These are phyloP conservation scores for Pseudohalonectria lignicola DNA, from an alignment of 2,329 filamentous ascomycete genomes.

Conservation along the genomic window DNA sequence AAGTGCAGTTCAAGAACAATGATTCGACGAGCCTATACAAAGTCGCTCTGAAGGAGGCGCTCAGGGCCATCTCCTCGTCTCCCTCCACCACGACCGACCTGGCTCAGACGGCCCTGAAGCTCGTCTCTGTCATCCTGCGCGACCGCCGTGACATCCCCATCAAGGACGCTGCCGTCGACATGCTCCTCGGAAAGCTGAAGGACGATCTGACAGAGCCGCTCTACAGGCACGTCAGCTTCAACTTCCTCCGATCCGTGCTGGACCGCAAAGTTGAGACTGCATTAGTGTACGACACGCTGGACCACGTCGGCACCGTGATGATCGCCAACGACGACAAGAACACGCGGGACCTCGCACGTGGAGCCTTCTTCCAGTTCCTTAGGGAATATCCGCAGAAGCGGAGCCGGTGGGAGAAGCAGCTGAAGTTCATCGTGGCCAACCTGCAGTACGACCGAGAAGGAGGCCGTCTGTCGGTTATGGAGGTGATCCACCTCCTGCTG, in stretches of 20 bases:
- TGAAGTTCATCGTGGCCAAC: constrained; percentile 82
- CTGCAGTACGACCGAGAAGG: constrained; percentile 82
- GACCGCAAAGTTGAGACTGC: constrained; percentile 78
- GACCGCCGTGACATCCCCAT: constrained; percentile 67
- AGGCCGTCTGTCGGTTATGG: constrained; percentile 85
- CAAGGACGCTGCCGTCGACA: constrained; percentile 72
- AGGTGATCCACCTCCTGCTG: constrained; percentile 77
- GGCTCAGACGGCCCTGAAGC: constrained; percentile 78
- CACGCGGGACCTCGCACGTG: constrained; percentile 77
- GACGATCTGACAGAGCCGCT: constrained; percentile 88
- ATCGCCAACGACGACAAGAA: constrained; percentile 88
- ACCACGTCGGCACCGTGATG: constrained; percentile 85
- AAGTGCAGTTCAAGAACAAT: constrained; percentile 67
- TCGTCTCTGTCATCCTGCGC: constrained; percentile 74
- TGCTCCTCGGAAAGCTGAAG: constrained; percentile 70
- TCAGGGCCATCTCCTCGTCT: constrained; percentile 67
- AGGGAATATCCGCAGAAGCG: constrained; percentile 91
- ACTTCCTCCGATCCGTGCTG: constrained; percentile 80
- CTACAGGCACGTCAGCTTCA: constrained; percentile 87
- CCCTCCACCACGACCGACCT: constrained; percentile 73
- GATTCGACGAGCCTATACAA: constrained; percentile 53
- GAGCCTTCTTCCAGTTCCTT: constrained; percentile 88
- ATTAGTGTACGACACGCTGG: constrained; percentile 81
- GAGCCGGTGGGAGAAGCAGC: constrained; percentile 77
- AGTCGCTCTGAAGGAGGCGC: constrained; percentile 76